Evolutionary conservation across 1,139 yeast species (phyloP).

Genomic region (Suzukiozyma palmioleophila): DNA sequence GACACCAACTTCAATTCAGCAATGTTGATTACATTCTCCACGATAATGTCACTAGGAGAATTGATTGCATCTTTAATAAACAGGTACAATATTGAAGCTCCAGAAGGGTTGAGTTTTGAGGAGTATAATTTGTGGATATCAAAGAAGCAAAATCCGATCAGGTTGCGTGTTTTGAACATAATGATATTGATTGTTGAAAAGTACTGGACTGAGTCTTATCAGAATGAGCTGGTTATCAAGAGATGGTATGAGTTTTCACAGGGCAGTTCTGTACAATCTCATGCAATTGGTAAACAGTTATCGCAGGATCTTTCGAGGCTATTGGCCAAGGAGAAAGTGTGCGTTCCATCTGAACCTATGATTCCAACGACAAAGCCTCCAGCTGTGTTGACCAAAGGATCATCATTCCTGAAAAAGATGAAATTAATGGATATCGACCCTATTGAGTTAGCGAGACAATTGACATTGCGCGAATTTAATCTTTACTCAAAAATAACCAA

Average conservation of each 20-base stretch:
- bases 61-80: conserved; percentile 58
- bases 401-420: conserved; percentile 32
- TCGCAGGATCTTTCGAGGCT: conserved; percentile 22
- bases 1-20: conserved; percentile 70
- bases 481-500: conserved; percentile 65
- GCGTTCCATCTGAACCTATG: conserved; percentile 27
- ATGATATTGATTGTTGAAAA: conserved; percentile 69
- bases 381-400: conserved; percentile 37
- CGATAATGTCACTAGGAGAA: conserved; percentile 68
- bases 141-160: conserved; percentile 63
- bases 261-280: conserved; percentile 40
- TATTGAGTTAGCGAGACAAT: conserved; percentile 75
- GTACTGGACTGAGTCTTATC: conserved; percentile 72
- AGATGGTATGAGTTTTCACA: conserved; percentile 58
- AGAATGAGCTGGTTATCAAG: conserved; percentile 43
- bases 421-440: conserved; percentile 69
- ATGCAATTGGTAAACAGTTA: conserved; percentile 30
- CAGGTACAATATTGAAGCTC: conserved; percentile 74
- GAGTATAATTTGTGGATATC: conserved; percentile 81
- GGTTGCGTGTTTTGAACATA: conserved; percentile 64
- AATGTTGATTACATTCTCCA: conserved; percentile 69
- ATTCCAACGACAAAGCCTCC: conserved; percentile 32
- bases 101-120: conserved; percentile 81
- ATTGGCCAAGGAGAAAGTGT: conserved; percentile 29
- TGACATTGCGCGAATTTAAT: conserved; percentile 74